Evolutionary conservation across 106 monocot species (phyloP), one percentile per base, ranked within the genome.

Genomic region (Ottelia alismoides): DNA sequence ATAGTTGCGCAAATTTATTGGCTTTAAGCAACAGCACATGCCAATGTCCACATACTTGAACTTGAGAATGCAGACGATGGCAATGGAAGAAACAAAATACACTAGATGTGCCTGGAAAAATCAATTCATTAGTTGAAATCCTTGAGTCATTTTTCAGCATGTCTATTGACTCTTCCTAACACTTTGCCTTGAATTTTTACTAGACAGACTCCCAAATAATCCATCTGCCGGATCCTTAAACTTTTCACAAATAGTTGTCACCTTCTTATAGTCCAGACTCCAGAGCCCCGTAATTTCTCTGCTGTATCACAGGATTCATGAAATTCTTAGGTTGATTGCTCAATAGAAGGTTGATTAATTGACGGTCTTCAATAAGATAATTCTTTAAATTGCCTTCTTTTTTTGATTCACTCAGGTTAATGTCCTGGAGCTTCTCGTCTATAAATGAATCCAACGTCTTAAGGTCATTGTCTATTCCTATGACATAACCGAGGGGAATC

Each of bases 231-330:
- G 66, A 60, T 85, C 85, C 70, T 80, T 85, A 53, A 80, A 85
- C 51, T 85, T 85, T 1, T 85, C 85, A 53, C 76, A 85, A 25
- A 85, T 85, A 25, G 27, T 71, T 0, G 76, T 64, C 27, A 85
- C 76, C 67, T 85, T 85, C 53, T 80, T 85, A 50, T 71, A 64
- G 40, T n/a, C n/a, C n/a, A n/a, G n/a, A n/a, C n/a, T 85, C 85
- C 62, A 85, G 53, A 25, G 70, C 55, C 46, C 76, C 70, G 47
- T 80, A 85, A 60, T 74, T 73, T 44, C 67, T 77, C 70, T 76
- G 70, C 70, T 77, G 80, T 30, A 80, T 77, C 17, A 85, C 73
- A 44, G 85, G 76, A 65, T 80, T 85, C 73, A 77, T 61, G 66
- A 80, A 85, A 48, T 61, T 77, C 58, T 85, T 80, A 4, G 85